Evolutionary conservation across 495 filamentous ascomycete genomes (phyloP).

Genomic region (Penicillium samsonianum): DNA sequence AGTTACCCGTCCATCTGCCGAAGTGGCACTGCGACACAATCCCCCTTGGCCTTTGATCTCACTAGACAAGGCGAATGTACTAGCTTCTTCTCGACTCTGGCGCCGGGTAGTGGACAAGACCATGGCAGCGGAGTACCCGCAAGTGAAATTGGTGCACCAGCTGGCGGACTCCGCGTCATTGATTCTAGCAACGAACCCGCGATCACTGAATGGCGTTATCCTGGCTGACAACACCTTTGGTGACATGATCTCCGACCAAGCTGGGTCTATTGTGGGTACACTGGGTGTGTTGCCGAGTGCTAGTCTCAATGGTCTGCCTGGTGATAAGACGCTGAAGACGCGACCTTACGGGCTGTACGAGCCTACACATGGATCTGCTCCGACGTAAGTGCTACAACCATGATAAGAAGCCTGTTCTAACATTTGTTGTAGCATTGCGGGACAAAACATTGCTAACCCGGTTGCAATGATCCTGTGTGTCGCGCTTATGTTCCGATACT

Average conservation of each 20-base stretch:
- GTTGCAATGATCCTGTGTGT: slow-evolving; percentile 82
- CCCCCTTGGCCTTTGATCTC: slow-evolving; percentile 49
- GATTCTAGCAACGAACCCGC: slow-evolving; percentile 52
- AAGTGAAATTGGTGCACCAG: slow-evolving; percentile 48
- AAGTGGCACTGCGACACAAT: slow-evolving; percentile 46
- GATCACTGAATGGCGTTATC: slow-evolving; percentile 50
- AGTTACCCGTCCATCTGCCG: slow-evolving; percentile 47
- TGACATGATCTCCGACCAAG: slow-evolving; percentile 54
- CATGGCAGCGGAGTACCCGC: slow-evolving; percentile 50
- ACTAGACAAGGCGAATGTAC: slow-evolving; percentile 54
- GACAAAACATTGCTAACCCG: slow-evolving; percentile 57
- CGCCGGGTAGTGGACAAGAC: slow-evolving; percentile 45
- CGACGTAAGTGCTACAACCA: slow-evolving; percentile 32
- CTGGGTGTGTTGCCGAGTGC: slow-evolving; percentile 53
- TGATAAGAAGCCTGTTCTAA: neutral
- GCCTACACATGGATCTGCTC: slow-evolving; percentile 46
- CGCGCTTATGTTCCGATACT: slow-evolving; percentile 92
- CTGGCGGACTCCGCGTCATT: slow-evolving; percentile 52
- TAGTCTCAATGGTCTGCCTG: slow-evolving; percentile 50
- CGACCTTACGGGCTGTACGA: slow-evolving; percentile 44
- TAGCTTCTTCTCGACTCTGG: slow-evolving; percentile 53
- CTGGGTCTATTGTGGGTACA: slow-evolving; percentile 50
- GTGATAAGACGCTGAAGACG: slow-evolving; percentile 30
- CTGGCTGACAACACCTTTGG: slow-evolving; percentile 55
- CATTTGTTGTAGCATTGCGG: slow-evolving; percentile 32